Conservation (phyloP, 805 yeast species). For the Ascoidea rubescens region DNA sequence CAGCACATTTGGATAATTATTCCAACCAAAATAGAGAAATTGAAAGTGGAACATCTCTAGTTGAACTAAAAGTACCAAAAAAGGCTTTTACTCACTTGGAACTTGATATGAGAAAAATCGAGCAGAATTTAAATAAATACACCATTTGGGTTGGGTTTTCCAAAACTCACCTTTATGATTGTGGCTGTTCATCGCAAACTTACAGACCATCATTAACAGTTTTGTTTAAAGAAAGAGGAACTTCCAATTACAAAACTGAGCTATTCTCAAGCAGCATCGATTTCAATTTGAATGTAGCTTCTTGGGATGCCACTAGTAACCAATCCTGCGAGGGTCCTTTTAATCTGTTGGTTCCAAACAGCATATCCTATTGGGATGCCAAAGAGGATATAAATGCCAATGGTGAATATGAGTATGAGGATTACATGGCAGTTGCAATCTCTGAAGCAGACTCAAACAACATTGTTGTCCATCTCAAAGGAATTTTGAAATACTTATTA, state of each 20-base stretch:
- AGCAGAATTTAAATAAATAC: neutral
- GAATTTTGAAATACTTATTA: neutral
- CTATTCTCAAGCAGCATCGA: neutral
- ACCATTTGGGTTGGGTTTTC: neutral
- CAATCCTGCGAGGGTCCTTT: neutral
- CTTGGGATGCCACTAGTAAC: neutral
- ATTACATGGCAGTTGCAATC: neutral
- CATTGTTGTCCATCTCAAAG: neutral
- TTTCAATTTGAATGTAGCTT: neutral
- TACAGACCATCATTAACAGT: neutral
- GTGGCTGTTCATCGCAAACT: neutral
- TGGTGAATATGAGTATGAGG: neutral
- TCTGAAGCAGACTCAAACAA: neutral
- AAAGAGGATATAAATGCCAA: neutral
- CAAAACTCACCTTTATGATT: neutral
- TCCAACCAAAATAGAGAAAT: too few species aligned
- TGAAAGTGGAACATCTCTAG: too few species aligned
- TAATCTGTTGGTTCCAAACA: neutral
- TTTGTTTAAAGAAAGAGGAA: too few species aligned
- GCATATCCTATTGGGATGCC: neutral
- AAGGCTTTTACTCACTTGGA: too few species aligned
- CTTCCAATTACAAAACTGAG: neutral
- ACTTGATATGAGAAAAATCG: too few species aligned
- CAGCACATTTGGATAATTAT: too few species aligned
- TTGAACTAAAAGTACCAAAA: too few species aligned